Conservation (phyloP, 2,329 filamentous ascomycete species). For the Xylaria sp. region DNA sequence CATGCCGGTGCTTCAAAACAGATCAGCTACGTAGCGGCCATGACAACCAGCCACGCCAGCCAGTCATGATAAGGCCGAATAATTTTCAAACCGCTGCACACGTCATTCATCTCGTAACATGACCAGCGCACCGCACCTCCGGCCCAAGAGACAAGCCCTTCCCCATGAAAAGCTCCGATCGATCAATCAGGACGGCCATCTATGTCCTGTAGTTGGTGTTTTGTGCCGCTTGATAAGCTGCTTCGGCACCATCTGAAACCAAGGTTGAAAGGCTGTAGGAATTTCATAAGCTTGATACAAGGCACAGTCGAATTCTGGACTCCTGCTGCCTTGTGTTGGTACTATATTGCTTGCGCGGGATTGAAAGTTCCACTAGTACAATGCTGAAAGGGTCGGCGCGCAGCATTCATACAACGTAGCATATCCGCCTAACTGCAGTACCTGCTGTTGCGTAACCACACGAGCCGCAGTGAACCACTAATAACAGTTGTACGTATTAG, state of each 20-base stretch:
- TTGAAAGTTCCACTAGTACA: slow-evolving; percentile 7
- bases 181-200: background rate
- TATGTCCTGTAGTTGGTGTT: background rate
- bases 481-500: background rate
- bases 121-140: background rate
- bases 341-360: background rate
- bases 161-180: background rate
- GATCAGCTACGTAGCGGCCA: background rate
- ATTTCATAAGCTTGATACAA: background rate
- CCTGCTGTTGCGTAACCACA: background rate
- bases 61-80: slow-evolving; percentile 8
- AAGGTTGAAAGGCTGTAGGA: background rate
- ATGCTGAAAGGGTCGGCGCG: background rate
- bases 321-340: background rate
- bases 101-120: slow-evolving; percentile 26
- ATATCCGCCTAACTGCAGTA: too few species aligned
- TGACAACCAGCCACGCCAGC: slow-evolving; percentile 9
- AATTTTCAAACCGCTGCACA: slow-evolving; percentile 33
- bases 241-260: background rate
- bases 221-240: background rate
- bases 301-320: background rate
- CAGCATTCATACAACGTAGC: background rate
- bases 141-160: background rate
- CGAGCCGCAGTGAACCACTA: slow-evolving; percentile 11
- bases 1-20: slow-evolving; percentile 19